A percentile compares a stretch with the other conserved stretches of the same genome.
phyloP scores from a whole-genome alignment of 2,329 filamentous ascomycete species.

The Kalaharituber pfeilii region DNA sequence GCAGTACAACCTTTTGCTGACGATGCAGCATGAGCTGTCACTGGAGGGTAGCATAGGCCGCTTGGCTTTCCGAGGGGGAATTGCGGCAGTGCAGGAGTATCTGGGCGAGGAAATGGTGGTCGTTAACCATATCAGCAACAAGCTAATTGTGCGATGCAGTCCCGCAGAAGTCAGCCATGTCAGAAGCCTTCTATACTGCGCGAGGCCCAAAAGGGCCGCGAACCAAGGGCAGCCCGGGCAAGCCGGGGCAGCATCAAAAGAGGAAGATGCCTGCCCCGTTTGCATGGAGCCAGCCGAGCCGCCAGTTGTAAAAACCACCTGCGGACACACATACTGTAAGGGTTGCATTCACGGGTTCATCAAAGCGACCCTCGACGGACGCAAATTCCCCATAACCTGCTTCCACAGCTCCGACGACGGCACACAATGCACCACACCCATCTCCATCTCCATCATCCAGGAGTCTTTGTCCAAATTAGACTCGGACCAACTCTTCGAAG shows the following conservation, averaged over 20 bases:
- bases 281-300: conserved; percentile 27
- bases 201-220: background rate
- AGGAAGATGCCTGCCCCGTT: conserved; percentile 23
- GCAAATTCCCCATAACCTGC: conserved; percentile 16
- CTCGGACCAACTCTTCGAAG: conserved; percentile 17
- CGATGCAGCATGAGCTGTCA: background rate
- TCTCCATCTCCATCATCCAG: conserved; percentile 10
- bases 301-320: conserved; percentile 23
- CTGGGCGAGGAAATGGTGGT: conserved; percentile 2
- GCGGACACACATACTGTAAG: conserved; percentile 30
- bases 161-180: background rate
- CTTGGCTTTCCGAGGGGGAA: background rate
- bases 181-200: background rate
- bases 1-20: background rate
- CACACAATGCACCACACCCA: conserved; percentile 5
- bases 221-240: background rate
- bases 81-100: background rate
- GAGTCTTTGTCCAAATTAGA: conserved; percentile 21
- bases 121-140: background rate
- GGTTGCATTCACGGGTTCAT: conserved; percentile 29
- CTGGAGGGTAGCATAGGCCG: background rate
- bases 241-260: background rate
- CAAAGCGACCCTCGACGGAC: conserved; percentile 10
- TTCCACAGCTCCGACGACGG: background rate
- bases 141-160: background rate